A percentile compares a stretch with the other conserved stretches of the same genome.
Evolutionary conservation across 495 filamentous ascomycete species (phyloP).

Genomic region (Immersiella caudata): DNA sequence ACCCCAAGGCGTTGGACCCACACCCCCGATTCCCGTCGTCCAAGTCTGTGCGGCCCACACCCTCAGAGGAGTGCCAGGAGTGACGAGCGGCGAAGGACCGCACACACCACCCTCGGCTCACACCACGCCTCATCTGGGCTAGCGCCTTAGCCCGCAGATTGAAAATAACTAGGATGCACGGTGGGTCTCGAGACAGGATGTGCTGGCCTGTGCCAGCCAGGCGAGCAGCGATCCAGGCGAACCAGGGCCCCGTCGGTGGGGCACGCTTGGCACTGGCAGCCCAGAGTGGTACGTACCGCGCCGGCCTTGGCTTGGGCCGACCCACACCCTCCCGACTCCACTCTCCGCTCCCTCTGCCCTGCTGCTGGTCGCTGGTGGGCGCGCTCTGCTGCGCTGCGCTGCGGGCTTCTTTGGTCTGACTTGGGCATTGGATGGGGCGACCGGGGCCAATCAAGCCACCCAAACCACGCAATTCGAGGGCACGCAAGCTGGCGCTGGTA

Average conservation of each 20-base stretch:
- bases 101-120: conserved; percentile 28
- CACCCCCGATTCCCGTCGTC: not conserved
- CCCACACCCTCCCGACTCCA: conserved; percentile 2
- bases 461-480: conserved; percentile 38
- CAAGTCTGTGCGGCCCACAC: not conserved
- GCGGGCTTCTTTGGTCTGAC: conserved; percentile 28
- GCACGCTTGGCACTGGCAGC: not conserved
- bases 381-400: conserved; percentile 6
- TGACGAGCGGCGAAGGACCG: conserved; percentile 13
- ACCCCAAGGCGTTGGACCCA: conserved; percentile 28
- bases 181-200: conserved; percentile 32
- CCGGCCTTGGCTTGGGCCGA: conserved; percentile 1
- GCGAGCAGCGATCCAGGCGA: conserved; percentile 20
- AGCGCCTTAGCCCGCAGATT: conserved; percentile 37
- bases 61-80: conserved; percentile 1
- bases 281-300: conserved; percentile 11
- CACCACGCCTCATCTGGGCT: conserved; percentile 31
- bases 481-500: conserved; percentile 29
- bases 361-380: conserved; percentile 15
- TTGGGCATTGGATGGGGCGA: conserved; percentile 34
- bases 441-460: conserved; percentile 38
- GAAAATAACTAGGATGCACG: conserved; percentile 43
- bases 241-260: conserved; percentile 5
- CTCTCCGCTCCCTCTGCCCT: not conserved
- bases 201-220: conserved; percentile 32